These are phyloP conservation scores for Brassica incana DNA, from an alignment of 345 rosid genomes.

Conservation along the genomic window DNA sequence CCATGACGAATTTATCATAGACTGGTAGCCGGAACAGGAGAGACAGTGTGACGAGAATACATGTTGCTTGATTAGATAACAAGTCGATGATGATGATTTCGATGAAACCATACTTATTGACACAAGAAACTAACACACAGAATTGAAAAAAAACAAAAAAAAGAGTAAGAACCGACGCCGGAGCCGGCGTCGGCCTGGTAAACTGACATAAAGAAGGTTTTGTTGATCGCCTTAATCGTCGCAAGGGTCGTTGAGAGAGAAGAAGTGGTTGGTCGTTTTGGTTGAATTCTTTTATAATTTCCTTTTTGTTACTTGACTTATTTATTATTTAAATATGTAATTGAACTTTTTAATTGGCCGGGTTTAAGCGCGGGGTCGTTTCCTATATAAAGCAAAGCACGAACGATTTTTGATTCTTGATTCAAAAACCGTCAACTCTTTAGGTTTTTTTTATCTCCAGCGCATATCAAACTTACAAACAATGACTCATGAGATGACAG, in stretches of 20 bases:
- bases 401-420: neutral
- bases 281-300: too few species aligned
- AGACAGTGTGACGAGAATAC: neutral
- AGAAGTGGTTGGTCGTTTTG: too few species aligned
- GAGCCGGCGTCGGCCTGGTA: too few species aligned
- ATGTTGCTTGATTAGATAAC: neutral
- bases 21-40: neutral
- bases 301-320: too few species aligned
- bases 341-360: too few species aligned
- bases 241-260: too few species aligned
- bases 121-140: neutral
- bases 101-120: neutral
- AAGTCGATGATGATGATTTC: neutral
- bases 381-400: neutral
- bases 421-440: neutral
- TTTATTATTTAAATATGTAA: too few species aligned
- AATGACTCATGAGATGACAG: neutral
- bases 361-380: neutral
- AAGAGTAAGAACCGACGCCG: neutral
- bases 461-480: neutral
- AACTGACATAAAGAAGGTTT: too few species aligned
- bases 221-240: too few species aligned
- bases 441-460: neutral
- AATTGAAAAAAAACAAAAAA: too few species aligned
- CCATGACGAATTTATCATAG: neutral